These are phyloP conservation scores for Schwanniomyces etchellsii DNA, from an alignment of 1,139 yeast genomes.

Conservation along the genomic window DNA sequence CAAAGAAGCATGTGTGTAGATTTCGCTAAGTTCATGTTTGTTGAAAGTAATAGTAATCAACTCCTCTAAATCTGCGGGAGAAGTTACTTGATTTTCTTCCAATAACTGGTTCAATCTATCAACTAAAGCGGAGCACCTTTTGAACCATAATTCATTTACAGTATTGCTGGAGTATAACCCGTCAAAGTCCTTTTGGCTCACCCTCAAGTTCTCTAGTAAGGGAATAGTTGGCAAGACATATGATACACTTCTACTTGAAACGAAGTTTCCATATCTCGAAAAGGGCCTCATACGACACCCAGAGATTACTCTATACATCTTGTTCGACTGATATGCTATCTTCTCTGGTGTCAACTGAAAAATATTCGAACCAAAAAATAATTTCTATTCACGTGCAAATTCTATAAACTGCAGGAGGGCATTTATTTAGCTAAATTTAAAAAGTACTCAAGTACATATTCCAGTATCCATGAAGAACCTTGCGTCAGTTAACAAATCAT, in stretches of 20 bases:
- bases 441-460: too few relatives aligned
- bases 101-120: slow-evolving; percentile 40
- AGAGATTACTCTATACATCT: neutral
- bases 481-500: too few relatives aligned
- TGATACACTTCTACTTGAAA: slow-evolving; percentile 19
- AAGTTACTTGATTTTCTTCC: slow-evolving; percentile 20
- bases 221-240: slow-evolving; percentile 26
- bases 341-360: too few relatives aligned
- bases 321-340: neutral
- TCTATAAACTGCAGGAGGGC: too few relatives aligned
- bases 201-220: slow-evolving; percentile 27
- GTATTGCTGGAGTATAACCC: slow-evolving; percentile 54
- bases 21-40: slow-evolving; percentile 40
- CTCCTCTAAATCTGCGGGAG: slow-evolving; percentile 27
- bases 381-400: too few relatives aligned
- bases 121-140: slow-evolving; percentile 44
- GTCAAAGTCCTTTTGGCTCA: slow-evolving; percentile 32
- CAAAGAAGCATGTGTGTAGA: slow-evolving; percentile 55
- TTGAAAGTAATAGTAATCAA: slow-evolving; percentile 38
- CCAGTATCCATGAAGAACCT: too few relatives aligned
- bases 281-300: too few relatives aligned
- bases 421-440: too few relatives aligned
- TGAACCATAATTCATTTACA: slow-evolving; percentile 54
- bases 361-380: too few relatives aligned
- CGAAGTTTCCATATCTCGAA: neutral